phyloP scores from a whole-genome alignment of 306 rosid genomes.

The Fragaria vesca region DNA sequence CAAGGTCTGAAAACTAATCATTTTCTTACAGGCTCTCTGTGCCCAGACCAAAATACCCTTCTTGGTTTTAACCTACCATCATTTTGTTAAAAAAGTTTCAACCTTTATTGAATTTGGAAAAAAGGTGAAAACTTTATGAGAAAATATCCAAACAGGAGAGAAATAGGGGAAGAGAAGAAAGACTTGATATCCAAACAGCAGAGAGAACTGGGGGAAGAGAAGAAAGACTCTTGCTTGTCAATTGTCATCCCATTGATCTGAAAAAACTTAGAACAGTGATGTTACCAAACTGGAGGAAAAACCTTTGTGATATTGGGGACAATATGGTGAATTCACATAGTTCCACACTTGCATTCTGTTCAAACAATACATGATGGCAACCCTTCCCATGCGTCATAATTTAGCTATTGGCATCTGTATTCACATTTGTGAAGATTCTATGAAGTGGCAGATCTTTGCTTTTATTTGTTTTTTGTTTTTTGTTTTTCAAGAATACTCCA shows the following conservation, averaged over 20 bases:
- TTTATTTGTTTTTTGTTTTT: no score
- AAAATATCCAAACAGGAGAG: not conserved
- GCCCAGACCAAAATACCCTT: slow-evolving; percentile 39
- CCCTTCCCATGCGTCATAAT: not conserved
- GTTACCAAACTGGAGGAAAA: not conserved
- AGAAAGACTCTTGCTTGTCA: not conserved
- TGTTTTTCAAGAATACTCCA: not conserved
- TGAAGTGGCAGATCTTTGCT: not conserved
- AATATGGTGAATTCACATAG: not conserved
- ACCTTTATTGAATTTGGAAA: not conserved
- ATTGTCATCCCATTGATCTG: not conserved
- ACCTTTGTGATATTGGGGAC: not conserved
- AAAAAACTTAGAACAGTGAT: not conserved
- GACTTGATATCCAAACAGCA: no score
- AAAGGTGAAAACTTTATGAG: not conserved
- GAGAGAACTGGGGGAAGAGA: not conserved
- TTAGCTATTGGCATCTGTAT: no score
- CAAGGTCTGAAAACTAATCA: slow-evolving; percentile 1
- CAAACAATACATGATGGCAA: slow-evolving; percentile 2
- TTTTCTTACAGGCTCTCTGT: slow-evolving; percentile 4
- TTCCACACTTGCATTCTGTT: not conserved
- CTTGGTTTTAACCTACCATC: slow-evolving; percentile 4
- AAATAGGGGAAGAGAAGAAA: not conserved
- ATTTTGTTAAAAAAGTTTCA: not conserved
- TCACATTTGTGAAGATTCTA: not conserved